Evolutionary conservation across 2,329 filamentous ascomycete species (phyloP), one percentile per base, ranked within the genome.

Genomic region (Colletotrichum tabaci): DNA sequence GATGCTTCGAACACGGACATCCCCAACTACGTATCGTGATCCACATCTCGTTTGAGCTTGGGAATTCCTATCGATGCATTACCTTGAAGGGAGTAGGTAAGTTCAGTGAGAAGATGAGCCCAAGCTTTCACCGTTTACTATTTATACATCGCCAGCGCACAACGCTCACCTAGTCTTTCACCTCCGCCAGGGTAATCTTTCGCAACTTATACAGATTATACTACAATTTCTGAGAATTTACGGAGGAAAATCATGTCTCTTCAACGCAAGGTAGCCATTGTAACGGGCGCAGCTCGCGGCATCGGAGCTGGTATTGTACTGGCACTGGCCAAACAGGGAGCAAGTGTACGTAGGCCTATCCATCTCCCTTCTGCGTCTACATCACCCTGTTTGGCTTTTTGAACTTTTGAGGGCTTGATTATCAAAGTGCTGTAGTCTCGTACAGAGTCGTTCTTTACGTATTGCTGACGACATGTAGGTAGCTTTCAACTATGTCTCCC

Each of bases 291-390:
- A 16, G 50, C 68, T 58, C 57, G 68, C 30, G 67, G 67, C 44
- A 90, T 89, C 73, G 90, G 90, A 56, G 89, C 88, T 75, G 86
- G 89, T 18, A 90, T 92, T 65, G 91, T 90, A 16, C 80, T 90
- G 12, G 88, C 91, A 4, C 84, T 93, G 12, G 90, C 90, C 6
- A 80, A 84, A 38, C 90, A 93, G 73, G 91, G 91, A 61, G 62
- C 62, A 40, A 61, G 18, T 56, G 67, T 61, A 66, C 16, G 61
- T 66, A 13, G 16, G 23, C 30, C 30, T 35, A 7, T 30, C 16
- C 4, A 4, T 40, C 26, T 52, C 15, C 38, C 12, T 26, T 7
- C 13, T 30, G 4, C n/a, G 3, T 26, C 8, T 12, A 15, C n/a
- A 4, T 26, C 10, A 4, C 12, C 9, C 23, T 38, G 18, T 30